phyloP scores from a whole-genome alignment of 768 basidiomycete species.

The Hirschioporus abietinus region DNA sequence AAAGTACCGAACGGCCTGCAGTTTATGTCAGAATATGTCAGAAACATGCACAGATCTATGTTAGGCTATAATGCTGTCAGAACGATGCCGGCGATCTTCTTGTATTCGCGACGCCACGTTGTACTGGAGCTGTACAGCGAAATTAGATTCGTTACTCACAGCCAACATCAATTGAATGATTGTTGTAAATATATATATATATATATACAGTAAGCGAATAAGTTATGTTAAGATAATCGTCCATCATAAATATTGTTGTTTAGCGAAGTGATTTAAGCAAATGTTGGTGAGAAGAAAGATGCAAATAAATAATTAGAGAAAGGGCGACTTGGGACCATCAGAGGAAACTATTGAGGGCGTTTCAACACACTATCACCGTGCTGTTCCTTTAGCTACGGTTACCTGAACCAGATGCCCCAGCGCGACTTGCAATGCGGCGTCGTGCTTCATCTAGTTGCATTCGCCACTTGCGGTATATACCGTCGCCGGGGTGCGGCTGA shows the following conservation, averaged over 20 bases:
- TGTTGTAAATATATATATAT: background rate
- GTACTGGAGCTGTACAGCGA: background rate
- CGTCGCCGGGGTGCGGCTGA: constrained; percentile 50
- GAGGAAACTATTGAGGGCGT: background rate
- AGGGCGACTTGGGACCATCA: background rate
- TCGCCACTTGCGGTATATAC: constrained; percentile 60
- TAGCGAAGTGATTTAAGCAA: background rate
- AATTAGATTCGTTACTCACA: background rate
- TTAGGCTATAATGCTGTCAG: no score
- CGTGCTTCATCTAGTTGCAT: background rate
- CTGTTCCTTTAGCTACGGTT: background rate
- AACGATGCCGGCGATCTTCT: no score
- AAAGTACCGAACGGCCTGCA: no score
- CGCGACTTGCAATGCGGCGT: background rate
- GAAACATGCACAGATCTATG: no score
- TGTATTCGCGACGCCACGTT: no score
- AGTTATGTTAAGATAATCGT: background rate
- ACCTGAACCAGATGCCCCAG: background rate
- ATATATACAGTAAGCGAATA: background rate
- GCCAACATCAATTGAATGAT: background rate
- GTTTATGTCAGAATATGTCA: no score
- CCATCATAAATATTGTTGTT: background rate
- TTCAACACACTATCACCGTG: background rate
- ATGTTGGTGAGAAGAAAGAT: background rate
- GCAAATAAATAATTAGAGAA: background rate